Evolutionary conservation across 768 basidiomycete genomes (phyloP).

Genomic region (Leccinum rimulosum): DNA sequence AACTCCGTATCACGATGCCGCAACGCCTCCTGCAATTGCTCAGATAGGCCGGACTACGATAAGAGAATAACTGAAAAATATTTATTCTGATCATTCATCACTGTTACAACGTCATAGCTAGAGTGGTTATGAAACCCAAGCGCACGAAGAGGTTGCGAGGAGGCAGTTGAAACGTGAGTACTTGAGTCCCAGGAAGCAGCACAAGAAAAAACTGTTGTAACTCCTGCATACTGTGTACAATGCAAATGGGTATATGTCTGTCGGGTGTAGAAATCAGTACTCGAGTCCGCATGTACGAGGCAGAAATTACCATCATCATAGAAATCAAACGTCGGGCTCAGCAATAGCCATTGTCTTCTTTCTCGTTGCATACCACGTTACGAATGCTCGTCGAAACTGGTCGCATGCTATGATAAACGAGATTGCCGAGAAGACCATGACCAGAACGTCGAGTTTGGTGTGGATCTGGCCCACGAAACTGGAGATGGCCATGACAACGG

Average conservation of each 20-base stretch:
- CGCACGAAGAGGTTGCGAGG: background rate
- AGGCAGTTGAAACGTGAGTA: background rate
- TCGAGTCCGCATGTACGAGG: background rate
- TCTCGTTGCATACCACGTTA: constrained; percentile 14
- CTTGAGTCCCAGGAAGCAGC: too few species aligned
- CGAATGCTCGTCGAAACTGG: constrained; percentile 21
- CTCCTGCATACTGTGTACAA: background rate
- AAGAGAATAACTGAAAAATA: background rate
- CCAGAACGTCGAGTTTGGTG: constrained; percentile 16
- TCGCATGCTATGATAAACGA: constrained; percentile 18
- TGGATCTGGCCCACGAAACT: constrained; percentile 4
- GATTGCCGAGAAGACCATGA: constrained; percentile 15
- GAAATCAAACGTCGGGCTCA: background rate
- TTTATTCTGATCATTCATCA: background rate
- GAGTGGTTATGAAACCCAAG: background rate
- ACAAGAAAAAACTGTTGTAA: background rate
- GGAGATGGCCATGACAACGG: constrained; percentile 17
- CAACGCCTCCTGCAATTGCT: background rate
- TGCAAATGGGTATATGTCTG: background rate
- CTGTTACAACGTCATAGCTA: background rate
- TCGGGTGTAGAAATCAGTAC: background rate
- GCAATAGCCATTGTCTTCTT: constrained; percentile 7
- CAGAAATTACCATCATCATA: constrained; percentile 1
- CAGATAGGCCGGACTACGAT: too few species aligned
- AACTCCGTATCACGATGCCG: background rate